Base-by-base conservation (phyloP, 192 early-diverging fungal genomes). In the Chytriomyces sp. region DNA sequence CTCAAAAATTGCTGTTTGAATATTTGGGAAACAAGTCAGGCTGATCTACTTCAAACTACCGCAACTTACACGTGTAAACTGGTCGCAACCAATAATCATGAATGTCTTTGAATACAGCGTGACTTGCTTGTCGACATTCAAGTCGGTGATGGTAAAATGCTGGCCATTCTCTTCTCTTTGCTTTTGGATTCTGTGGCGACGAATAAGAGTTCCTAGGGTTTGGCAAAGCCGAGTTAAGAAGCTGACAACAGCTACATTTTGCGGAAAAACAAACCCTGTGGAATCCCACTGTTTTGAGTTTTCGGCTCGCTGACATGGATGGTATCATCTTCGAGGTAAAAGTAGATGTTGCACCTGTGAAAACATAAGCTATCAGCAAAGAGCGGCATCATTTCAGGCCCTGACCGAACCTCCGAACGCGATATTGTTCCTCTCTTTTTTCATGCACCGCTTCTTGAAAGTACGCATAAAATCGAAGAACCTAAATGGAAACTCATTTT, bases 251-350 rank as follows among this genome's bases (percentile, higher is more conserved):
- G 45, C 9, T 16, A 62, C 45, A 23, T 35, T 50, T 28, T 66
- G 67, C 1, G 6, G 62, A 4, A 26, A 20, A 69, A 79, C 7
- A 26, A 71, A 86, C 85, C 88, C 82, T 91, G 89, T 28, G 86
- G 86, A 70, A 89, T 91, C 5, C 88, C 89, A 69, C 85, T 87
- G 78, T 89, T 88, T 2, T 76, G 75, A 43, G 78, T 80, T 61
- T 83, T 83, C 4, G 89, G 89, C 80, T 91, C 89, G 78, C 82
- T 87, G 35, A 91, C 89, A 53, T 88, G 83, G 23, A 91, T 86
- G 6, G 89, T 85, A 67, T 89, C 87, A 78, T 91, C 89, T 76
- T 91, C 88, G 24, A 89, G 79, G 62, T 87, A 90, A 72, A 86
- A 90, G 72, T 87, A 86, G 28, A 90, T 86, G 71, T 87, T 86